A percentile compares a stretch with the other conserved stretches of the same genome.
Evolutionary conservation across 306 rosid species (phyloP).

Genomic region (Macrotyloma uniflorum): DNA sequence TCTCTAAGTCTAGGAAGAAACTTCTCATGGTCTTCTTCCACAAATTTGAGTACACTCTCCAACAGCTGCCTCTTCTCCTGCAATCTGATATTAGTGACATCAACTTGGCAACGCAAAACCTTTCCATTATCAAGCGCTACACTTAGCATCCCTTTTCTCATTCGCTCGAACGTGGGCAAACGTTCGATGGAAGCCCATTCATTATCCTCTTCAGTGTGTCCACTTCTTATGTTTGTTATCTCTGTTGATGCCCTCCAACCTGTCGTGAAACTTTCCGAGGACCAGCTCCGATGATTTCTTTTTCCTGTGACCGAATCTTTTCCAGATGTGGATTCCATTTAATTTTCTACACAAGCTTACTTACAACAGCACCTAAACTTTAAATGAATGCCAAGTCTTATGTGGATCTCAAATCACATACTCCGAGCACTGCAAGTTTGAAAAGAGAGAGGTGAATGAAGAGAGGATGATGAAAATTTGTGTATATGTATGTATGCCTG

Average conservation of each 20-base stretch:
- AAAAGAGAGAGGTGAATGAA: too few relatives aligned
- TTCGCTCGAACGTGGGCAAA: slow-evolving; percentile 63
- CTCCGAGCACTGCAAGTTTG: too few relatives aligned
- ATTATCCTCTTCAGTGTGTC: slow-evolving; percentile 43
- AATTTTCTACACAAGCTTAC: neutral
- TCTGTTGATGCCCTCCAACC: slow-evolving; percentile 47
- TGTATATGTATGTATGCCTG: too few relatives aligned
- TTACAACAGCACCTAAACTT: too few relatives aligned
- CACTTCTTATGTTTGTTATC: slow-evolving; percentile 12
- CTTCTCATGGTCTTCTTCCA: slow-evolving; percentile 63
- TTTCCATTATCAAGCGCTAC: slow-evolving; percentile 51
- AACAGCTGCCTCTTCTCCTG: slow-evolving; percentile 58
- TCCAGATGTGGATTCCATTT: slow-evolving; percentile 45
- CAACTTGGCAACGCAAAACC: slow-evolving; percentile 43
- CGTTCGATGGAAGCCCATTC: slow-evolving; percentile 80
- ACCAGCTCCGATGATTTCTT: slow-evolving; percentile 48
- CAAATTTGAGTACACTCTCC: slow-evolving; percentile 59
- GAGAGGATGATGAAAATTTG: too few relatives aligned
- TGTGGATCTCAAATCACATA: too few relatives aligned
- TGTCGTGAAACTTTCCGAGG: slow-evolving; percentile 36
- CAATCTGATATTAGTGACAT: slow-evolving; percentile 51
- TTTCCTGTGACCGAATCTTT: neutral
- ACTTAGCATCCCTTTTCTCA: slow-evolving; percentile 60
- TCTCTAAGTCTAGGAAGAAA: slow-evolving; percentile 50
- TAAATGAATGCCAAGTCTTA: too few relatives aligned